Evolutionary conservation across 2,329 filamentous ascomycete genomes (phyloP).

Genomic region (Zasmidium citrigriseum): DNA sequence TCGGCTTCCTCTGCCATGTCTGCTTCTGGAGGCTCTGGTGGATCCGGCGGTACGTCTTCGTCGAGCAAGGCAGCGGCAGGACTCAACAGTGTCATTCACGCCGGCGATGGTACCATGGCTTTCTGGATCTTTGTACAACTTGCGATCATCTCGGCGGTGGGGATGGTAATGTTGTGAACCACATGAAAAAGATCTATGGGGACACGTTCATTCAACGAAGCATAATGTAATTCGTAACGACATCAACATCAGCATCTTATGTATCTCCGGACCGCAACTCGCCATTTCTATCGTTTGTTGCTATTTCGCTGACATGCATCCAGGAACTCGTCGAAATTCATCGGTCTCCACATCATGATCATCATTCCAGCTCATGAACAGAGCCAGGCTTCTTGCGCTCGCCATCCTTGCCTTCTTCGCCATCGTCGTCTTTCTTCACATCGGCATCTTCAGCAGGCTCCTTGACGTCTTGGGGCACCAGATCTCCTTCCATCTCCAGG

Average conservation of each 20-base stretch:
- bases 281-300: too few relatives aligned
- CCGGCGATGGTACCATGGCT: slow-evolving; percentile 21
- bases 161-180: slow-evolving; percentile 27
- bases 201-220: background rate
- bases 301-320: too few relatives aligned
- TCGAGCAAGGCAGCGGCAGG: slow-evolving; percentile 20
- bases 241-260: background rate
- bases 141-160: slow-evolving; percentile 28
- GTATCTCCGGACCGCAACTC: too few relatives aligned
- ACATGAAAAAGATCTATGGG: background rate
- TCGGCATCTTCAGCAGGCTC: background rate
- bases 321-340: too few relatives aligned
- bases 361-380: background rate
- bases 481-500: background rate
- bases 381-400: background rate
- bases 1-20: slow-evolving; percentile 63
- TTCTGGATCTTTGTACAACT: slow-evolving; percentile 25
- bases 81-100: slow-evolving; percentile 12
- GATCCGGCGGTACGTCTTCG: slow-evolving; percentile 11
- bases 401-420: background rate
- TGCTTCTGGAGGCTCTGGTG: slow-evolving; percentile 30
- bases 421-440: too few relatives aligned
- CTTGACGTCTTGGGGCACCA: background rate
- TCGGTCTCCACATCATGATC: background rate
- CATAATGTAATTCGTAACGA: background rate